Evolutionary conservation across 768 basidiomycete species (phyloP).

Genomic region (Xerocomellus dryophilus): DNA sequence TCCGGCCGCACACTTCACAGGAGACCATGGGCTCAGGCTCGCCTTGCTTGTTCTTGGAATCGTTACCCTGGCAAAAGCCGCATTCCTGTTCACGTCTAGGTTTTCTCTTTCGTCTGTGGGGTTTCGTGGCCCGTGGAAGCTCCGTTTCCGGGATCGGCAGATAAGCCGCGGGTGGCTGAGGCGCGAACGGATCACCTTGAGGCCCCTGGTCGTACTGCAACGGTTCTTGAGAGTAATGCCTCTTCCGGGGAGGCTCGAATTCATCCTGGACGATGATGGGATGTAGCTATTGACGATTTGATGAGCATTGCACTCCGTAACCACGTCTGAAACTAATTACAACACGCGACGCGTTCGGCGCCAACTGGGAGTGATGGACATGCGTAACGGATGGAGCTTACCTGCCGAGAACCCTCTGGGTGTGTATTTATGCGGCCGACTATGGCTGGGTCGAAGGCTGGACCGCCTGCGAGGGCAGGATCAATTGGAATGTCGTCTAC

Average conservation of each 20-base stretch:
- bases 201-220: slow-evolving; percentile 69
- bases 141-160: slow-evolving; percentile 46
- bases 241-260: slow-evolving; percentile 10
- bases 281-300: slow-evolving; percentile 22
- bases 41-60: slow-evolving; percentile 53
- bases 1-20: slow-evolving; percentile 80
- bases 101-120: slow-evolving; percentile 44
- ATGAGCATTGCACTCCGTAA: slow-evolving; percentile 20
- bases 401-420: slow-evolving; percentile 29
- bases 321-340: slow-evolving; percentile 33
- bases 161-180: slow-evolving; percentile 53
- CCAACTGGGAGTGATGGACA: slow-evolving; percentile 16
- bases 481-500: slow-evolving; percentile 76
- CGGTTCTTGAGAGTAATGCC: slow-evolving; percentile 32
- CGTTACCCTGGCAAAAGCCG: slow-evolving; percentile 73
- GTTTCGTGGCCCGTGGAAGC: slow-evolving; percentile 42
- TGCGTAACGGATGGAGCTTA: slow-evolving; percentile 34
- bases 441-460: slow-evolving; percentile 53
- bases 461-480: slow-evolving; percentile 56
- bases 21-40: slow-evolving; percentile 68
- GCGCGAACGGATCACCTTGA: slow-evolving; percentile 81
- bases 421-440: slow-evolving; percentile 28
- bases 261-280: slow-evolving; percentile 32
- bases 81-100: slow-evolving; percentile 62
- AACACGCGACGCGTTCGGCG: slow-evolving; percentile 71